Conservation (phyloP, 108 stramenopile genomes). For the Pelagomonas calceolata region DNA sequence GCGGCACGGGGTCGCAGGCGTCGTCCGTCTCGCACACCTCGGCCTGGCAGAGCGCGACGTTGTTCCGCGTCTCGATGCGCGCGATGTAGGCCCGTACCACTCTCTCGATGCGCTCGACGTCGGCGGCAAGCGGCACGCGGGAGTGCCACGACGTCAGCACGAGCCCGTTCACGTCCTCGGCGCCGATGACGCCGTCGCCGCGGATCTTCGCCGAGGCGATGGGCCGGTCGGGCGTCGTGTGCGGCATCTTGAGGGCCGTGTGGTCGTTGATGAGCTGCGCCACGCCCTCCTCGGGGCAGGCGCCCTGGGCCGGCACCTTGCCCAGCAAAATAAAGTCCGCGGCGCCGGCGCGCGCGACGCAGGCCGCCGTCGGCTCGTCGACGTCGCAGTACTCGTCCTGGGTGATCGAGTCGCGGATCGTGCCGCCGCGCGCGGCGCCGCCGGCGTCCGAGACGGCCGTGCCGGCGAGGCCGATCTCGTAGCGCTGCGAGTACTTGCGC, state of each 20-base stretch:
- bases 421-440: not conserved
- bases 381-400: not conserved
- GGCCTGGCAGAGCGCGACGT: not conserved
- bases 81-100: not conserved
- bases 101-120: not conserved
- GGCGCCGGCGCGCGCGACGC: not conserved
- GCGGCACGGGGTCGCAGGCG: not conserved
- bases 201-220: not conserved
- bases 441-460: not conserved
- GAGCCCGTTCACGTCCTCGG: not conserved
- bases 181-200: not conserved
- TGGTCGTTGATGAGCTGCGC: slow-evolving; percentile 2
- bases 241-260: not conserved
- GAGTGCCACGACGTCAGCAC: not conserved
- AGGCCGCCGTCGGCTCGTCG: not conserved
- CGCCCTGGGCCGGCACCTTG: not conserved
- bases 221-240: too few species aligned
- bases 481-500: not conserved
- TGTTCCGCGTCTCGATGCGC: not conserved
- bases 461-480: not conserved
- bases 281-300: not conserved
- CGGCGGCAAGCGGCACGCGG: not conserved
- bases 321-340: not conserved
- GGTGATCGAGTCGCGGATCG: not conserved
- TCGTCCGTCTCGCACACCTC: not conserved